Base-by-base conservation (phyloP, 2,329 filamentous ascomycete species). In the Trematosphaeria pertusa region DNA sequence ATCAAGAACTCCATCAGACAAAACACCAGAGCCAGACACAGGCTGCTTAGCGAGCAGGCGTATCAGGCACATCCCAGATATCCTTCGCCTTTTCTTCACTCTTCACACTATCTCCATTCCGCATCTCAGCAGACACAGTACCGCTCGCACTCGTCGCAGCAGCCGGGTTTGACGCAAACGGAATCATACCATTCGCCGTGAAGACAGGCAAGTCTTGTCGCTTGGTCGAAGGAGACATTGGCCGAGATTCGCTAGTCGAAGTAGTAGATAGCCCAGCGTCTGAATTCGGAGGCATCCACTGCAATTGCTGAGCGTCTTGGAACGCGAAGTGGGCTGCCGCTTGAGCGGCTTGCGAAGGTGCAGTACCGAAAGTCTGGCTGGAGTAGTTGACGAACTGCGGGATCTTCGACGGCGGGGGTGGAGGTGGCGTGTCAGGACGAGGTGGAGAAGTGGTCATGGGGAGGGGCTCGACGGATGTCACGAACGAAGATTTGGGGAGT, bases 161-260 rank as follows among this genome's bases (percentile, higher is more conserved):
- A n/a, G n/a, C n/a, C n/a, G 43, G 18, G 14, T 46, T 48, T 7
- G 57, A 31, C 3, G 67, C 69, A 45, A 72, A 73, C 3, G 69
- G 69, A 41, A 73, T 72, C 5, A 48, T 42, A 7, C 69, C 59
- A 24, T 59, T 64, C 1, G 79, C 71, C 14, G 75, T 77, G 48
- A 82, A 80, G 0, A 78, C 67, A 2, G 80, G 79, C 20, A 82
- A 63, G 17, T 75, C 74, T 14, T 73, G 64, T 48, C 70, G 74
- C 33, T 71, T 73, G 37, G 63, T 61, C 10, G 66, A 48, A 2
- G 67, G 61, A 31, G 69, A 65, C 54, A 62, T 48, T 32, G 56
- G 57, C n/a, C 40, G 55, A 20, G 43, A 32, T 18, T 30, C 18
- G 14, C 32, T 18, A 28, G 36, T 19, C 3, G 35, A 22, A 19